Evolutionary conservation across 208 protist genomes (phyloP).

Genomic region (Acanthamoeba culbertsoni): DNA sequence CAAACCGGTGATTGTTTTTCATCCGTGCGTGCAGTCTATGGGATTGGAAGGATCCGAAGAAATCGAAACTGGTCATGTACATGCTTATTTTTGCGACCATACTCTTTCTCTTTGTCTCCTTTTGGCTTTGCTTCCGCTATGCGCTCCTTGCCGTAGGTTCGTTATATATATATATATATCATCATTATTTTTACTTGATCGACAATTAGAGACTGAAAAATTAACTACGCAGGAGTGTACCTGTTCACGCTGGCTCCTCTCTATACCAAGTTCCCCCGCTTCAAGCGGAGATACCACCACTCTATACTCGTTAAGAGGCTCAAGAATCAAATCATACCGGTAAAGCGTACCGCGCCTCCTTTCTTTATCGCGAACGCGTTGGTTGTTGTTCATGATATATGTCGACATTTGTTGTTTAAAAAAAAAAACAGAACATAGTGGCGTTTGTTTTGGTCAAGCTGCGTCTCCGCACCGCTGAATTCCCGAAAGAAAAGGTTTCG

Average conservation of each 20-base stretch:
- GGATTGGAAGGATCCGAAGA: constrained; percentile 56
- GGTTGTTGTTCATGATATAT: neutral
- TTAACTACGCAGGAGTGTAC: neutral
- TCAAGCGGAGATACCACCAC: constrained; percentile 46
- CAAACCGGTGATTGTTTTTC: neutral
- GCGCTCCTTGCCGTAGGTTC: neutral
- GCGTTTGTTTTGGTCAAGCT: constrained; percentile 24
- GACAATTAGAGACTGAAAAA: too few species aligned
- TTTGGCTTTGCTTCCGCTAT: constrained; percentile 42
- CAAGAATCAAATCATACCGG: constrained; percentile 51
- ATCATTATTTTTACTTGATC: too few species aligned
- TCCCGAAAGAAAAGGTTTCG: neutral
- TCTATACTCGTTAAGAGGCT: neutral
- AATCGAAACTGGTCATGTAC: constrained; percentile 30
- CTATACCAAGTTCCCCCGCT: constrained; percentile 52
- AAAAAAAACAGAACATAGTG: neutral
- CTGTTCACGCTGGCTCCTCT: constrained; percentile 52
- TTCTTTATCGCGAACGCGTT: neutral
- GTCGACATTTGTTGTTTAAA: neutral
- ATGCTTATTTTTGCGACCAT: constrained; percentile 8
- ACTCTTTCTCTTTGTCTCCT: constrained; percentile 55
- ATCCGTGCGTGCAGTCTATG: neutral
- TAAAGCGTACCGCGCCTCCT: neutral
- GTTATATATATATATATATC: too few species aligned
- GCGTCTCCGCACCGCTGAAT: neutral